A percentile compares a stretch with the other conserved stretches of the same genome.
phyloP scores from a whole-genome alignment of 805 yeast genomes.

The Kodamaea leandrae region DNA sequence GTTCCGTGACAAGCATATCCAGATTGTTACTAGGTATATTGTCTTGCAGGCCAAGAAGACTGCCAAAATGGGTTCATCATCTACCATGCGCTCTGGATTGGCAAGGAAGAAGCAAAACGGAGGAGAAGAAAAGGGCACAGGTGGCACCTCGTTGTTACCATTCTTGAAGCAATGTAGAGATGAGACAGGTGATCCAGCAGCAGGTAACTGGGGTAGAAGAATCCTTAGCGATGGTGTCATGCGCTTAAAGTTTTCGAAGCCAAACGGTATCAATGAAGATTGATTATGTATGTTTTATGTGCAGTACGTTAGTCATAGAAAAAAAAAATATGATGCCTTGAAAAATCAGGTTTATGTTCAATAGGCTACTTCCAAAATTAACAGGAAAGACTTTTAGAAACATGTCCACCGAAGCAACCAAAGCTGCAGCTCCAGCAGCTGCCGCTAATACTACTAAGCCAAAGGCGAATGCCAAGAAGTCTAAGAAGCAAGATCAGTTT shows the following conservation, averaged over 20 bases:
- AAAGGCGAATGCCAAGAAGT: conserved; percentile 22
- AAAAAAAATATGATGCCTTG: background rate
- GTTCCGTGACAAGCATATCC: conserved; percentile 91
- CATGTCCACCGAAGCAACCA: conserved; percentile 16
- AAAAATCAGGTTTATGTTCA: conserved; percentile 8
- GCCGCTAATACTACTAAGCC: conserved; percentile 11
- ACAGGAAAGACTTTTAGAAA: conserved; percentile 11
- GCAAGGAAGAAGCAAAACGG: conserved; percentile 49
- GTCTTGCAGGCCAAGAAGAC: conserved; percentile 70
- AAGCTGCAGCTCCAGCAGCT: conserved; percentile 15
- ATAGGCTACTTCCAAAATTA: conserved; percentile 6
- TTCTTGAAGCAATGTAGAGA: conserved; percentile 94
- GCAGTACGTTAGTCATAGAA: conserved; percentile 4
- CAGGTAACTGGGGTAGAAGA: conserved; percentile 87
- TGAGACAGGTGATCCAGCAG: conserved; percentile 92
- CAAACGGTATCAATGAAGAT: conserved; percentile 43
- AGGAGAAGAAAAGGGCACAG: conserved; percentile 71
- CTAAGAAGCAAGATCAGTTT: conserved; percentile 55
- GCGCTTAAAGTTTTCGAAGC: conserved; percentile 38
- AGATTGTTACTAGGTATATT: conserved; percentile 84
- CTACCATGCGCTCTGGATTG: conserved; percentile 65
- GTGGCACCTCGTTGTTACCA: conserved; percentile 89
- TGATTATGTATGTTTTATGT: conserved; percentile 19
- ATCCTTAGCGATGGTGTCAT: conserved; percentile 56
- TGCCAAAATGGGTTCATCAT: conserved; percentile 50